Percentiles rank a stretch among this genome's conserved stretches.
Evolutionary conservation across 2,329 filamentous ascomycete species (phyloP).

Genomic region (Hirsutella thompsonii): DNA sequence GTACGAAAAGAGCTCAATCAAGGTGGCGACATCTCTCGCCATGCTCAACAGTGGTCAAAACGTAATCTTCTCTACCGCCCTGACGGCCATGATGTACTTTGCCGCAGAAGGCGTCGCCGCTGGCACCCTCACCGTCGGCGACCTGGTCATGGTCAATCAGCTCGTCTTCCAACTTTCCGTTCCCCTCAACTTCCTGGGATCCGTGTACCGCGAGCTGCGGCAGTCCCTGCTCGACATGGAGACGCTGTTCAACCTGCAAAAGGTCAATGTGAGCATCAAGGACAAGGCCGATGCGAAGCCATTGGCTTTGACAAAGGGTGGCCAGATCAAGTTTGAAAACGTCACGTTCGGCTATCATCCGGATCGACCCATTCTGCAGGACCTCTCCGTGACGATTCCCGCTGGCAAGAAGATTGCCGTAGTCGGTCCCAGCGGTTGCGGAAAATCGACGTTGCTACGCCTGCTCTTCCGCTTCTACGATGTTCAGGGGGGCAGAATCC

Average conservation of each 20-base stretch:
- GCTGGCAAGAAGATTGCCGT: constrained; percentile 93
- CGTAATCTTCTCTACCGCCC: constrained; percentile 85
- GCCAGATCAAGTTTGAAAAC: constrained; percentile 88
- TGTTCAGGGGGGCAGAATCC: constrained; percentile 68
- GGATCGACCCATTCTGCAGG: constrained; percentile 74
- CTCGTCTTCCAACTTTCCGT: constrained; percentile 96
- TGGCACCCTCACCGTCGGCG: constrained; percentile 77
- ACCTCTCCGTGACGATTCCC: constrained; percentile 78
- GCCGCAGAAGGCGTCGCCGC: constrained; percentile 78
- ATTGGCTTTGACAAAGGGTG: constrained; percentile 60
- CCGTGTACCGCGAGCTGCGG: constrained; percentile 87
- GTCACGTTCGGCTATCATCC: constrained; percentile 87
- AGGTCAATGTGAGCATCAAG: constrained; percentile 79
- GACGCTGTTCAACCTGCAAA: constrained; percentile 92
- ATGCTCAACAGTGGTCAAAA: constrained; percentile 93
- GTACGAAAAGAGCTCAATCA: constrained; percentile 92
- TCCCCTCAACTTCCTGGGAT: constrained; percentile 94
- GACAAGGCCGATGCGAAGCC: constrained; percentile 64
- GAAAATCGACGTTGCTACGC: constrained; percentile 85
- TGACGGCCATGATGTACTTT: constrained; percentile 97
- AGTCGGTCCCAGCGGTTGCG: constrained; percentile 89
- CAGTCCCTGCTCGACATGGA: constrained; percentile 98
- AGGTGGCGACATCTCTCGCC: constrained; percentile 85
- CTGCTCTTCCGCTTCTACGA: constrained; percentile 94
- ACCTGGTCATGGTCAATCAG: constrained; percentile 98